Evolutionary conservation across 2,329 filamentous ascomycete species (phyloP), one percentile per base, ranked within the genome.

Genomic region (Trichocomaceae sp.): DNA sequence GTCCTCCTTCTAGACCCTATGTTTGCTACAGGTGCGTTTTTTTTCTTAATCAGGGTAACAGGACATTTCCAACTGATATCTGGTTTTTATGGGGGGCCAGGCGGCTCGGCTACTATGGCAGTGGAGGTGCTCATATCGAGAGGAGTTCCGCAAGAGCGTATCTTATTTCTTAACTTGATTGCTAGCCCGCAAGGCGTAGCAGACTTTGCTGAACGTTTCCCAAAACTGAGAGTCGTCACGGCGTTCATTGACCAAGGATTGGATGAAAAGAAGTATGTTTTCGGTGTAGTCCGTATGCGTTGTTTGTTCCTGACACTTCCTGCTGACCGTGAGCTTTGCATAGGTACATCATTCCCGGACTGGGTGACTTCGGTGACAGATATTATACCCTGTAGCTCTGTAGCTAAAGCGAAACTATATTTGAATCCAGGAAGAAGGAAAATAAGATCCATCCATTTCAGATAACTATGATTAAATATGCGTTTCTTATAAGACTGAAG

Each of bases 161-260:
- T 99, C 59, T 78, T 97, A 39, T 99, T 99, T 76, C 79, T 99
- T 56, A 99, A 99, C 72, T 77, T 99, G 58, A 96, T 99, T 67
- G 91, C 93, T n/a, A 96, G 91, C 69, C 93, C 93, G 0, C 86
- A 96, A 67, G 93, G 93, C 5, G 87, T 95, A 61, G 83, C 84
- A 64, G 91, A 88, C 64, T 97, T 99, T 72, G 88, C 91, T 9
- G 82, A 87, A 64, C 88, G 87, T 64, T 96, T 95, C 67, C 92
- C 93, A 39, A 89, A 87, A 66, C 79, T 97, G 57, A 83, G 91
- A 60, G 88, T 99, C 19, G 89, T 99, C 48, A 97, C 93, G 8
- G 90, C 93, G 9, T 99, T 99, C 69, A 86, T 99, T 66, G 93
- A 99, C 69, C 82, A 92, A 77, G 92, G 93, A n/a, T 77, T 99